Conservation (phyloP, 805 yeast species). For the Millerago galiae region DNA sequence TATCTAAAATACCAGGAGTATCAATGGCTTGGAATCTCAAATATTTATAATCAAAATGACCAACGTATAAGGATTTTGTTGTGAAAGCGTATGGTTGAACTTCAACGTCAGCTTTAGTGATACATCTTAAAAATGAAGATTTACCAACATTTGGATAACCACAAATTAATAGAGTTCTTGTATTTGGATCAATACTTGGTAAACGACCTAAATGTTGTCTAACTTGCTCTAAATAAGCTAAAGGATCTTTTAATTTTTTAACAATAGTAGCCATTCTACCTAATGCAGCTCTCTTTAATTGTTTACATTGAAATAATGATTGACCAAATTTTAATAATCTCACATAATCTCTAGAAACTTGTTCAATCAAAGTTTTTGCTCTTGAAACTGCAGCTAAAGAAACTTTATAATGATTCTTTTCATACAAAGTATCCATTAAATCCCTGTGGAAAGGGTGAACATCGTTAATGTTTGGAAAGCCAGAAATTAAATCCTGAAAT, state of each 20-base stretch:
- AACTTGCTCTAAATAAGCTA: slow-evolving; percentile 92
- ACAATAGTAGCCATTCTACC: slow-evolving; percentile 99
- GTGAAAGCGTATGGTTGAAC: slow-evolving; percentile 99
- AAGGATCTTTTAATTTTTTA: slow-evolving; percentile 91
- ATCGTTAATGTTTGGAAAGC: slow-evolving; percentile 95
- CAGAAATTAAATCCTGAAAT: slow-evolving; percentile 74
- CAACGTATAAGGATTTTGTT: slow-evolving; percentile 93
- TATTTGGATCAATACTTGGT: slow-evolving; percentile 97
- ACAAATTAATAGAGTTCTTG: slow-evolving; percentile 94
- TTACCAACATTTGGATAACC: slow-evolving; percentile 99
- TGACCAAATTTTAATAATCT: slow-evolving; percentile 95
- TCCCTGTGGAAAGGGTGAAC: slow-evolving; percentile 98
- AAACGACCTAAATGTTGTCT: slow-evolving; percentile 98
- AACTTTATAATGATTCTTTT: slow-evolving; percentile 96
- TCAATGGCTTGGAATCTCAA: slow-evolving; percentile 98
- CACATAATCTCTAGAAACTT: slow-evolving; percentile 91
- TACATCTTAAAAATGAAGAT: slow-evolving; percentile 86
- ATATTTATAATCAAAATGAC: slow-evolving; percentile 98
- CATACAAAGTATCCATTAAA: slow-evolving; percentile 95
- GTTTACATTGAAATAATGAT: slow-evolving; percentile 97
- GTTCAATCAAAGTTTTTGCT: slow-evolving; percentile 91
- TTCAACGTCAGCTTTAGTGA: slow-evolving; percentile 97
- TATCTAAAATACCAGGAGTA: slow-evolving; percentile 97
- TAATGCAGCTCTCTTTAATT: slow-evolving; percentile 94
- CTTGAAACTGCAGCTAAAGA: slow-evolving; percentile 91